A percentile compares a stretch with the other conserved stretches of the same genome.
Evolutionary conservation across 345 rosid genomes (phyloP).

Genomic region (Salix koriyanagi): DNA sequence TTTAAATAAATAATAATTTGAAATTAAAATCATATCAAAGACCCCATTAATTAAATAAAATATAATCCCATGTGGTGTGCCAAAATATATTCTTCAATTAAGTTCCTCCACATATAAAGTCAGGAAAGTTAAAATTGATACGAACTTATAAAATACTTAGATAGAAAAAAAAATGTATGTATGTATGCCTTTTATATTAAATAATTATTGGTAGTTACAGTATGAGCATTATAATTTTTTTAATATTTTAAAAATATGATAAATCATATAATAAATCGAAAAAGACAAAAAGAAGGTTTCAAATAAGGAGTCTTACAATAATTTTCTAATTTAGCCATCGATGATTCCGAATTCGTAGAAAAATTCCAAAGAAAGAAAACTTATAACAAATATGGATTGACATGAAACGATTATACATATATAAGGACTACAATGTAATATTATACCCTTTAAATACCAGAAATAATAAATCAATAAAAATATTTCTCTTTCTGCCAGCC

Average conservation of each 20-base stretch:
- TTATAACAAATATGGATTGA: neutral
- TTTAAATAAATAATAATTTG: too few species aligned
- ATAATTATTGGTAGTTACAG: too few species aligned
- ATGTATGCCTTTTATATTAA: too few species aligned
- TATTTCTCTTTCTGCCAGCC: constrained; percentile 24
- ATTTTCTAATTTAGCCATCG: too few species aligned
- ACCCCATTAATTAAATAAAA: neutral
- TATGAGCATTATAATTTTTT: too few species aligned
- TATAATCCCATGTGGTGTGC: neutral
- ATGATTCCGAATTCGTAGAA: neutral
- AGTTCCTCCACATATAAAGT: neutral
- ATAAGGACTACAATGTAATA: neutral
- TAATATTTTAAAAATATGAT: too few species aligned
- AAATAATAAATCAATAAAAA: neutral
- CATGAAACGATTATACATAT: neutral
- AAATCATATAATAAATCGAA: neutral
- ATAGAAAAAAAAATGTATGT: neutral
- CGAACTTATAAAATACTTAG: neutral
- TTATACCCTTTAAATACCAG: neutral
- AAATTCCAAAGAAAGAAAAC: neutral
- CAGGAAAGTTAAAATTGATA: neutral
- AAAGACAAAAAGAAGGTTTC: neutral
- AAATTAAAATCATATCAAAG: neutral
- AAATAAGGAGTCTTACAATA: neutral
- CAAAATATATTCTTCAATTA: neutral